phyloP scores from a whole-genome alignment of 2,329 filamentous ascomycete genomes.

The Verticillium albo-atrum region DNA sequence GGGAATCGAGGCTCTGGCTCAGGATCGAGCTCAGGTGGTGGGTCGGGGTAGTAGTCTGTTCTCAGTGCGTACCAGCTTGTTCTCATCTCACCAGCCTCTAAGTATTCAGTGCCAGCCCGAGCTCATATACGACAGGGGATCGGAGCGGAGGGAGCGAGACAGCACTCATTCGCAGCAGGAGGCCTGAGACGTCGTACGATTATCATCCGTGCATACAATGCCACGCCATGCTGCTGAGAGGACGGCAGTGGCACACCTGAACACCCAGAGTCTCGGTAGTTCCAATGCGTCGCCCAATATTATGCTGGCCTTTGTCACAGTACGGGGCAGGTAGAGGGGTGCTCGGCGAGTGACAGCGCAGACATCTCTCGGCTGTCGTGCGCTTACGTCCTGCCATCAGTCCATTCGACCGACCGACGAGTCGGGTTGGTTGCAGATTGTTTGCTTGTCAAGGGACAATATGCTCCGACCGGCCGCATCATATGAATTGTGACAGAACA shows the following conservation, averaged over 20 bases:
- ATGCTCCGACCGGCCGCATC: background rate
- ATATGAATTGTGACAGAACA: background rate
- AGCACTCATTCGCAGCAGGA: background rate
- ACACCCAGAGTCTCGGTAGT: background rate
- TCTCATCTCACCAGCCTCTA: background rate
- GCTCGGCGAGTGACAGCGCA: background rate
- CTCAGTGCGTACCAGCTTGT: background rate
- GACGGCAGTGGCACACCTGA: background rate
- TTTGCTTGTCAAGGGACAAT: background rate
- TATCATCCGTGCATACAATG: background rate
- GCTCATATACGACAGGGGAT: background rate
- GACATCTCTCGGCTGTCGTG: background rate
- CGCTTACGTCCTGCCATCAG: background rate
- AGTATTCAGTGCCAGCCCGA: background rate
- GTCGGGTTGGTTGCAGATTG: background rate
- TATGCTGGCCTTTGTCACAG: background rate
- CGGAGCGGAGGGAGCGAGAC: too few species aligned
- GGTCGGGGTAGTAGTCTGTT: background rate
- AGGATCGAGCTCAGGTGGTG: background rate
- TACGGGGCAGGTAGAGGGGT: background rate
- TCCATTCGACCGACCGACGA: background rate
- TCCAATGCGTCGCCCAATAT: background rate
- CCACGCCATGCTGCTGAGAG: background rate
- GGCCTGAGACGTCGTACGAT: conserved; percentile 3
- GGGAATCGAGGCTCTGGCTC: background rate